A percentile compares a stretch with the other conserved stretches of the same genome.
Conservation (phyloP, 2,329 filamentous ascomycete species). For the Neoarthrinium moseri region DNA sequence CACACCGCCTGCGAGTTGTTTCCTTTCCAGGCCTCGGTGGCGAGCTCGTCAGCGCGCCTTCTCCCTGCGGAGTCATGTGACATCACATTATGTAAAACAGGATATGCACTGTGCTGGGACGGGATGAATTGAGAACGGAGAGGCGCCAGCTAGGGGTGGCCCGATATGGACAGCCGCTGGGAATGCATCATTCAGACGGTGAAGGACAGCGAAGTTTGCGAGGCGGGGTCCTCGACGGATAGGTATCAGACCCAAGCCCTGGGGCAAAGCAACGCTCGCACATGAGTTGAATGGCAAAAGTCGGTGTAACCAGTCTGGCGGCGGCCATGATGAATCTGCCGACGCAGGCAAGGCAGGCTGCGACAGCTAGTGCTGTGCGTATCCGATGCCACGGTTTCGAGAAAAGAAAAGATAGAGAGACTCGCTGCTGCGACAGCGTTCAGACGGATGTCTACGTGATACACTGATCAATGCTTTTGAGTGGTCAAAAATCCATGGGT, state of each 20-base stretch:
- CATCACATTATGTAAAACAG: slow-evolving; percentile 1
- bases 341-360: not conserved
- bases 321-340: not conserved
- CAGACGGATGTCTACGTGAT: not conserved
- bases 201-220: not conserved
- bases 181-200: slow-evolving; percentile 2
- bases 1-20: slow-evolving; percentile 5
- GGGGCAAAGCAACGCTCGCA: not conserved
- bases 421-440: not conserved
- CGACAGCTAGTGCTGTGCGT: not conserved
- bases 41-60: slow-evolving; percentile 5
- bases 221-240: not conserved
- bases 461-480: not conserved
- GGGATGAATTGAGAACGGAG: slow-evolving; percentile 1
- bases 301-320: slow-evolving; percentile 9
- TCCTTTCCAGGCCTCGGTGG: slow-evolving; percentile 4
- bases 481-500: slow-evolving; percentile 1
- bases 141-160: not conserved
- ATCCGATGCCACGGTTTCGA: slow-evolving; percentile 2
- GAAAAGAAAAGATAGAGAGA: not conserved
- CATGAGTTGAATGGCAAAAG: slow-evolving; percentile 4
- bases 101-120: slow-evolving; percentile 3
- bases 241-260: not conserved
- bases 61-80: slow-evolving; percentile 1
- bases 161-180: slow-evolving; percentile 2